Evolutionary conservation across 2,329 filamentous ascomycete genomes (phyloP).

Genomic region (Verticillium nubilum): DNA sequence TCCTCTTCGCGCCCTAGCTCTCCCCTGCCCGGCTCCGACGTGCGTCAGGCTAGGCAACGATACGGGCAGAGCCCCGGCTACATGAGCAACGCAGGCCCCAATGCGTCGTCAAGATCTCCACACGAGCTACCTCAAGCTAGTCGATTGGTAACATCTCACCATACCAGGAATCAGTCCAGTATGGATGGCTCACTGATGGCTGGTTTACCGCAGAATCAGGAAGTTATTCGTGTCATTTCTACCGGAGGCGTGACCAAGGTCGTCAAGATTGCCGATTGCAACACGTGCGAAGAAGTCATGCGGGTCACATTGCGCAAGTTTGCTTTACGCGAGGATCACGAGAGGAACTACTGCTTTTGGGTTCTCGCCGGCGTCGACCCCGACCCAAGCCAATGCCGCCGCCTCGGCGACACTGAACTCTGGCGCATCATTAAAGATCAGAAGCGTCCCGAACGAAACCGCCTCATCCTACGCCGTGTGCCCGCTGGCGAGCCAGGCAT

Average conservation of each 20-base stretch:
- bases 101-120: conserved; percentile 46
- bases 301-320: conserved; percentile 85
- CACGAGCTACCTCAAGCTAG: conserved; percentile 60
- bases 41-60: conserved; percentile 48
- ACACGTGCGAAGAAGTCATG: conserved; percentile 88
- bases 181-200: conserved; percentile 84
- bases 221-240: conserved; percentile 88
- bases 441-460: conserved; percentile 78
- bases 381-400: conserved; percentile 73
- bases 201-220: conserved; percentile 76
- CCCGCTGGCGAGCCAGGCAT: conserved; percentile 84
- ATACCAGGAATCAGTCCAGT: conserved; percentile 71
- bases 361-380: conserved; percentile 81
- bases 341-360: conserved; percentile 96
- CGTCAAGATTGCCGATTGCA: conserved; percentile 87
- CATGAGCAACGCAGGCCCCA: conserved; percentile 42
- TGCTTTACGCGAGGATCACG: conserved; percentile 80
- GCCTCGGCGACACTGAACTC: conserved; percentile 80
- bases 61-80: conserved; percentile 49
- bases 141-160: conserved; percentile 59
- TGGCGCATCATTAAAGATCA: conserved; percentile 87
- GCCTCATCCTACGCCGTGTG: conserved; percentile 88
- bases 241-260: conserved; percentile 89
- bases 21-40: conserved; percentile 54
- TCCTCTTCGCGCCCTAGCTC: conserved; percentile 65